Conservation (phyloP, 305 asterid genomes). For the Lippia alba region DNA sequence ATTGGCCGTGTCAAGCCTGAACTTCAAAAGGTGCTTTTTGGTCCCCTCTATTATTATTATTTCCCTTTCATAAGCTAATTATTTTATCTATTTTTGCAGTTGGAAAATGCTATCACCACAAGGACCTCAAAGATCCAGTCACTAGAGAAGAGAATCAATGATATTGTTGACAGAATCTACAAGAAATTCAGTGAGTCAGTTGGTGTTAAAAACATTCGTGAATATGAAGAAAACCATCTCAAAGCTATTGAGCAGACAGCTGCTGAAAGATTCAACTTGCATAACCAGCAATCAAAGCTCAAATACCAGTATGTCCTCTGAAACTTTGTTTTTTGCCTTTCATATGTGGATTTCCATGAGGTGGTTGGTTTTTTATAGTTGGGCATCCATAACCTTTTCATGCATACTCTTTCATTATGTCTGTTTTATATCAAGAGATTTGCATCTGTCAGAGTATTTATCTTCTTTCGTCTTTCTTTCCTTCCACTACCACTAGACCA, state of each 20-base stretch:
- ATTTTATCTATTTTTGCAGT: conserved; percentile 51
- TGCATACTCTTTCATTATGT: conserved; percentile 10
- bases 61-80: conserved; percentile 14
- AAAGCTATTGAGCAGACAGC: conserved; percentile 90
- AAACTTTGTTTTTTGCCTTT: conserved; percentile 17
- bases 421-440: neutral
- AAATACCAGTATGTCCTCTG: conserved; percentile 79
- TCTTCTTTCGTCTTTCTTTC: neutral
- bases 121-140: conserved; percentile 65
- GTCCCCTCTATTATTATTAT: conserved; percentile 30
- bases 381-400: conserved; percentile 4
- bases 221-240: conserved; percentile 96
- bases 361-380: conserved; percentile 24
- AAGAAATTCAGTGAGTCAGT: conserved; percentile 92
- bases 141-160: conserved; percentile 79
- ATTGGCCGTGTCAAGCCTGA: conserved; percentile 81
- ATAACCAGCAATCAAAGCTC: conserved; percentile 91
- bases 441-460: neutral
- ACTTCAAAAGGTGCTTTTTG: conserved; percentile 66
- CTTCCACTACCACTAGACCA: conserved; percentile 17
- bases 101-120: conserved; percentile 60
- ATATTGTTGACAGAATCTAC: conserved; percentile 81
- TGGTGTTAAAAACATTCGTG: conserved; percentile 93
- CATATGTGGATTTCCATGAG: neutral
- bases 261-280: conserved; percentile 86